Conservation (phyloP, 768 basidiomycete genomes). For the Suillus lakei region DNA sequence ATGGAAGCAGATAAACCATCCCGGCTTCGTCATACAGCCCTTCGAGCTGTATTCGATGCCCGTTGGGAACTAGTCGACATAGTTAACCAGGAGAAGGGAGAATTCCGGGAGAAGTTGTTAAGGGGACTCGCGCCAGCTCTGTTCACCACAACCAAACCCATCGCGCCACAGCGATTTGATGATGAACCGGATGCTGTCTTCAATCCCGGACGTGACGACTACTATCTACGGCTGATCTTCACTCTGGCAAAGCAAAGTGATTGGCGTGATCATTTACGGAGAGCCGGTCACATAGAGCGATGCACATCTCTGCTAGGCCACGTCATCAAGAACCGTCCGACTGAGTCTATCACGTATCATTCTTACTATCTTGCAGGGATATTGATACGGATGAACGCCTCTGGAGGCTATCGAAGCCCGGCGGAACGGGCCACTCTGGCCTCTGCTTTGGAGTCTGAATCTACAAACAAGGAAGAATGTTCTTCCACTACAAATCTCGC, state of each 20-base stretch:
- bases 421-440: not conserved
- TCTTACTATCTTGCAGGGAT: not conserved
- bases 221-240: not conserved
- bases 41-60: constrained; percentile 8
- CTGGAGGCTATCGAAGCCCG: not conserved
- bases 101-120: not conserved
- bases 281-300: not conserved
- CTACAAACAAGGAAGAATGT: not conserved
- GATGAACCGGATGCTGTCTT: not conserved
- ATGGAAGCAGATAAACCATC: constrained; percentile 8
- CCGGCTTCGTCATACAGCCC: constrained; percentile 9
- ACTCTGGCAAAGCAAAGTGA: not conserved
- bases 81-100: not conserved
- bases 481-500: not conserved
- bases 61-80: not conserved
- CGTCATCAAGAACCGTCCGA: not conserved
- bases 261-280: not conserved
- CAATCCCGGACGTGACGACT: not conserved
- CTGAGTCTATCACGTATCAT: not conserved
- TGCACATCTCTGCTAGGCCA: constrained; percentile 3
- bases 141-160: not conserved
- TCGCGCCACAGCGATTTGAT: not conserved
- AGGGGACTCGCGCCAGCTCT: not conserved
- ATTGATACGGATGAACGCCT: not conserved
- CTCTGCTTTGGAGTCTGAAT: not conserved